Percentiles rank a stretch among this genome's conserved stretches.
These are phyloP conservation scores for Aspergillus novofumigatus DNA, from an alignment of 2,329 filamentous ascomycete species.

Conservation along the genomic window DNA sequence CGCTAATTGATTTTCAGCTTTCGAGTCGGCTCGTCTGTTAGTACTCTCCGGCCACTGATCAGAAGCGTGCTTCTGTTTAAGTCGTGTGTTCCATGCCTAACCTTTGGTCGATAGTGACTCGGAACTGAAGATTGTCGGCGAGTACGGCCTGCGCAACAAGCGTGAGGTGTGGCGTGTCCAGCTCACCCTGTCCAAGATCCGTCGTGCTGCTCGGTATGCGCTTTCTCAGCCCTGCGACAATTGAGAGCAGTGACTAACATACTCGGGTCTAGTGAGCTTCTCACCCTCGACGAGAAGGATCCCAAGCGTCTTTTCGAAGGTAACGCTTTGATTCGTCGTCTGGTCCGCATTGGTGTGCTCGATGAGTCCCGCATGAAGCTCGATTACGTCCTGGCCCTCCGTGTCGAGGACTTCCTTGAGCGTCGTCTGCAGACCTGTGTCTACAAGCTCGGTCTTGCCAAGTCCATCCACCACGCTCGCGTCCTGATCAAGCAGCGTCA, in stretches of 20 bases:
- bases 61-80: slow-evolving; percentile 95
- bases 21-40: slow-evolving; percentile 99
- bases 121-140: slow-evolving; percentile 98
- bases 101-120: slow-evolving; percentile 81
- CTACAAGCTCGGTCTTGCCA: slow-evolving; percentile 99
- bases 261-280: slow-evolving; percentile 72
- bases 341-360: slow-evolving; percentile 98
- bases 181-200: slow-evolving; percentile 99
- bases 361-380: slow-evolving; percentile 99
- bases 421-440: slow-evolving; percentile 99
- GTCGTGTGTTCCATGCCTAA: slow-evolving; percentile 72
- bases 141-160: slow-evolving; percentile 99
- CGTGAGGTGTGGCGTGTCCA: slow-evolving; percentile 99
- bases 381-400: slow-evolving; percentile 99
- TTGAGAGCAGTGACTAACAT: slow-evolving; percentile 6
- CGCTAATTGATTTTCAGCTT: slow-evolving; percentile 55
- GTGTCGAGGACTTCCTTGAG: slow-evolving; percentile 99
- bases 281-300: slow-evolving; percentile 99
- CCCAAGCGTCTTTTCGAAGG: slow-evolving; percentile 99
- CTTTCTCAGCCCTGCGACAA: not conserved
- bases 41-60: slow-evolving; percentile 92
- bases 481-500: slow-evolving; percentile 99
- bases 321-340: slow-evolving; percentile 99
- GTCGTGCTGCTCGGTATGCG: slow-evolving; percentile 98
- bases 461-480: slow-evolving; percentile 99